Evolutionary conservation across 2,329 filamentous ascomycete genomes (phyloP), one percentile per base, ranked within the genome.

Genomic region (Aspergillus awamori): DNA sequence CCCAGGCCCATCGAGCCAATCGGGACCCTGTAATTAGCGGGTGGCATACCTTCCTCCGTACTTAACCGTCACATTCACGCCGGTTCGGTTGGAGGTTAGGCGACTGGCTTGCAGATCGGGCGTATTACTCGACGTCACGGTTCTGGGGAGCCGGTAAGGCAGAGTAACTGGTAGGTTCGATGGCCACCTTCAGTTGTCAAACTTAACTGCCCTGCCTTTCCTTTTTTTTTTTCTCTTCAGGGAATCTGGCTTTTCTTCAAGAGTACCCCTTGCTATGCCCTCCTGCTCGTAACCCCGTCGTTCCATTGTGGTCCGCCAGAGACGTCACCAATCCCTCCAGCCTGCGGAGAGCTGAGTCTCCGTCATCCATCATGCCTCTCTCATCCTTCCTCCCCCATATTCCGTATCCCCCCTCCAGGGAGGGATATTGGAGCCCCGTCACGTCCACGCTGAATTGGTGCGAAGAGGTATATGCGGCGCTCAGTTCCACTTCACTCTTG

Each of bases 371-470:
- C 38, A 76, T 76, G 73, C 57, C 61, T 64, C 59, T 59, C 60
- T 73, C 70, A 72, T 61, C 65, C 62, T 62, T 63, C 39, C 62
- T 74, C 33, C 74, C 74, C 22, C 73, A 66, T 49, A 68, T 77
- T 65, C 76, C 76, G 15, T 79, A 79, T 62, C 82, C 84, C 11
- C 75, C 83, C 26, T 71, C 81, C 58, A 79, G 81, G 71, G 68
- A 75, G 39, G 88, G 88, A 20, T 87, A 85, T 72, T 92, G 89
- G 89, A 84, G 83, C 5, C 86, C 88, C 22, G 86, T 89, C 59
- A 92, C 89, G 1, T 87, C 87, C 8, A 92, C 89, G 0, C 71
- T 92, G 48, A 91, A 93, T 74, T 93, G 90, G 84, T 93, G 90
- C 72, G 90, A 93, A 82, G 90, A 92, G 82, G 88, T 88, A 74